Percentiles rank a stretch among this genome's conserved stretches.
Conservation (phyloP, 208 protist genomes). For the Perkinsela sp. region DNA sequence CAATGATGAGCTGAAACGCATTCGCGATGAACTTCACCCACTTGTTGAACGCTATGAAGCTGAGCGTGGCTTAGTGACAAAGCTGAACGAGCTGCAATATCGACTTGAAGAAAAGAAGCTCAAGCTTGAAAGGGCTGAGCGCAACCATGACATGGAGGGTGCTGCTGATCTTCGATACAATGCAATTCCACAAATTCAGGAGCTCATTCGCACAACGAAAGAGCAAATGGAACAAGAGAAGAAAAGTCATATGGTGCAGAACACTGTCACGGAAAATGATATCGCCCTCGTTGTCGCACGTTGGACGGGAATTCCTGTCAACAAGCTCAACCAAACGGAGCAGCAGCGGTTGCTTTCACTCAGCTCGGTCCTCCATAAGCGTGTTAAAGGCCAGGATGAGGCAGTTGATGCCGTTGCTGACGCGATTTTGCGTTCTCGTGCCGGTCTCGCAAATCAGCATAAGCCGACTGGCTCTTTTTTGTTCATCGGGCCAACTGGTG, state of each 20-base stretch:
- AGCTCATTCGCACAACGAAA: slow-evolving; percentile 30
- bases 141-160: slow-evolving; percentile 46
- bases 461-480: slow-evolving; percentile 63
- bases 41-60: slow-evolving; percentile 38
- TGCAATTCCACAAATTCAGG: slow-evolving; percentile 74
- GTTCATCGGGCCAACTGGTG: slow-evolving; percentile 67
- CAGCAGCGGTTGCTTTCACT: slow-evolving; percentile 28
- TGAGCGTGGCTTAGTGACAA: slow-evolving; percentile 45
- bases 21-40: slow-evolving; percentile 40
- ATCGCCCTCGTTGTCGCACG: slow-evolving; percentile 66
- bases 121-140: slow-evolving; percentile 63
- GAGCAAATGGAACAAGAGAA: slow-evolving; percentile 18
- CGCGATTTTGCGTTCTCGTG: slow-evolving; percentile 58
- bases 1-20: slow-evolving; percentile 28
- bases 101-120: slow-evolving; percentile 59
- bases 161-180: slow-evolving; percentile 81
- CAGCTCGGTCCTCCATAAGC: slow-evolving; percentile 11
- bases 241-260: slow-evolving; percentile 19
- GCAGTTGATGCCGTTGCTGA: slow-evolving; percentile 62
- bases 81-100: slow-evolving; percentile 40
- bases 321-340: slow-evolving; percentile 26
- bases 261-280: slow-evolving; percentile 32
- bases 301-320: slow-evolving; percentile 80
- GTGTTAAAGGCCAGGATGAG: slow-evolving; percentile 71
- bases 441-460: slow-evolving; percentile 27